These are phyloP conservation scores for Neurospora sp. DNA, from an alignment of 495 filamentous ascomycete species.

Conservation along the genomic window DNA sequence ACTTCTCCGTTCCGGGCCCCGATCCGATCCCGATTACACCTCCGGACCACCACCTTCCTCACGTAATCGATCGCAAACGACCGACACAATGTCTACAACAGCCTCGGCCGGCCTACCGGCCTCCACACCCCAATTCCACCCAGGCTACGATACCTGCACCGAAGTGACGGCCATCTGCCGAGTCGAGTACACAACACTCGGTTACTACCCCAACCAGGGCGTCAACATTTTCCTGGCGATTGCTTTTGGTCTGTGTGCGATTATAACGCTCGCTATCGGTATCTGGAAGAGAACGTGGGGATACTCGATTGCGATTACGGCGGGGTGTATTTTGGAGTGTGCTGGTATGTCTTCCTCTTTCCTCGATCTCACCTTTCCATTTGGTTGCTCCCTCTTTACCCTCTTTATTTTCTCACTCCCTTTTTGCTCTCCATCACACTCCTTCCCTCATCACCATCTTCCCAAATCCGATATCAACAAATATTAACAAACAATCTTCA, in stretches of 20 bases:
- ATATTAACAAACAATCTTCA: too few relatives aligned
- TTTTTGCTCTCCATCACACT: too few relatives aligned
- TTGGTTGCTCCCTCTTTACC: too few relatives aligned
- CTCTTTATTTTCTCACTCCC: too few relatives aligned
- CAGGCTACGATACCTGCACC: slow-evolving; percentile 32
- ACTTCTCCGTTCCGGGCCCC: not conserved
- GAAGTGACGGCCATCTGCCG: slow-evolving; percentile 42
- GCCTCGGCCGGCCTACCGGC: not conserved
- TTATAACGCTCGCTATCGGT: slow-evolving; percentile 39
- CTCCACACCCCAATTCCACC: slow-evolving; percentile 8
- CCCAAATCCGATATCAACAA: too few relatives aligned
- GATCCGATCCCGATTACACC: not conserved
- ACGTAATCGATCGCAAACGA: not conserved
- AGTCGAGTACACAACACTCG: slow-evolving; percentile 51
- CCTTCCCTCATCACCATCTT: too few relatives aligned
- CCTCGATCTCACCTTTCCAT: too few relatives aligned
- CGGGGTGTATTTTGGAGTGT: slow-evolving; percentile 34
- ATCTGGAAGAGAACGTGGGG: slow-evolving; percentile 57
- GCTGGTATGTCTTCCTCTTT: slow-evolving; percentile 25
- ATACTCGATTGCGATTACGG: slow-evolving; percentile 40
- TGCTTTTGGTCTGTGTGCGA: slow-evolving; percentile 41
- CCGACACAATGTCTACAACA: slow-evolving; percentile 3
- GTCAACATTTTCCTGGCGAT: slow-evolving; percentile 51
- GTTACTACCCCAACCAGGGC: slow-evolving; percentile 54
- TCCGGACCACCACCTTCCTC: not conserved